These are phyloP conservation scores for Cercospora citrullina DNA, from an alignment of 2,329 filamentous ascomycete species.

Conservation along the genomic window DNA sequence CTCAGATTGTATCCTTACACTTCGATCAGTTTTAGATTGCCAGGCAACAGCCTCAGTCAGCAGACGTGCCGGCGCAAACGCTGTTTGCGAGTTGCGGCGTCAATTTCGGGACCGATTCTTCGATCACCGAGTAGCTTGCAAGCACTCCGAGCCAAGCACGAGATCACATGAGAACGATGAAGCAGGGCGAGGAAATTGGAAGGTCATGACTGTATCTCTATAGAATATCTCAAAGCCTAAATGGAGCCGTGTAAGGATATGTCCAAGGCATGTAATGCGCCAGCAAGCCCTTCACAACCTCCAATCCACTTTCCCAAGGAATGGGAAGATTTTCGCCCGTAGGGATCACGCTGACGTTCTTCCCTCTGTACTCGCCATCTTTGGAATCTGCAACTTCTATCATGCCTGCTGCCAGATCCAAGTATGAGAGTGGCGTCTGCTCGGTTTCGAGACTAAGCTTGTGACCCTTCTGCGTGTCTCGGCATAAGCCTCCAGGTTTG, in stretches of 20 bases:
- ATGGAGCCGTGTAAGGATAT: neutral
- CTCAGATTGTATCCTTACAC: neutral
- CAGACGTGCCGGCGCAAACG: neutral
- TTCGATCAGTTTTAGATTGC: neutral
- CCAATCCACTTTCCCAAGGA: neutral
- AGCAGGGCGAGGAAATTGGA: no score
- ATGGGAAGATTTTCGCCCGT: neutral
- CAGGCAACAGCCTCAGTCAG: neutral
- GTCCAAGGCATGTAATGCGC: conserved; percentile 5
- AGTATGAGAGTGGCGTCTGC: conserved; percentile 44
- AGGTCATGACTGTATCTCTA: no score
- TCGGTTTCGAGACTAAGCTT: conserved; percentile 42
- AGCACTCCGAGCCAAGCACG: neutral
- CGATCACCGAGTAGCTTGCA: neutral
- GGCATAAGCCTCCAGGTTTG: conserved; percentile 45
- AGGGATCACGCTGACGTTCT: neutral
- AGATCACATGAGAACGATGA: neutral
- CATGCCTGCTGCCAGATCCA: conserved; percentile 52
- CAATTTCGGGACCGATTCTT: neutral
- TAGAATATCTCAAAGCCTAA: neutral
- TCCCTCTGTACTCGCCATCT: neutral
- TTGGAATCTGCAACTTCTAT: conserved; percentile 44
- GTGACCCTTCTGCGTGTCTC: conserved; percentile 45
- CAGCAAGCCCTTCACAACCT: neutral
- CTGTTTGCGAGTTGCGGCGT: neutral